These are phyloP conservation scores for Eutrema heterophyllum DNA, from an alignment of 345 rosid genomes.

Conservation along the genomic window DNA sequence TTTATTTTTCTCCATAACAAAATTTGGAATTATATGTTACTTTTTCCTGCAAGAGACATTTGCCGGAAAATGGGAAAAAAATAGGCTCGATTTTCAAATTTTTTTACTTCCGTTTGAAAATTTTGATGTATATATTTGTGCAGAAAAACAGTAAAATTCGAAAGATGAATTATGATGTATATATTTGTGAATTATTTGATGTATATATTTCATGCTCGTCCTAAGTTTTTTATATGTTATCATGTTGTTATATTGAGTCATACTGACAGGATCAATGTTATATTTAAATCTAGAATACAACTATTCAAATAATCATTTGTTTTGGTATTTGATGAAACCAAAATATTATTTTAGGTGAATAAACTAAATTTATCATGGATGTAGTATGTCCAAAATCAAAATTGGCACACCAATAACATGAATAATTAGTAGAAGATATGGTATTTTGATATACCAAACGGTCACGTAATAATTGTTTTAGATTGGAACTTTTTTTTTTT, in stretches of 20 bases:
- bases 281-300: no score
- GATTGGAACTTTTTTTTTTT: background rate
- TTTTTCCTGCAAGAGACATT: background rate
- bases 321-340: slow-evolving; percentile 15
- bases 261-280: background rate
- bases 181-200: no score
- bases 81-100: background rate
- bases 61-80: background rate
- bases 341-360: background rate
- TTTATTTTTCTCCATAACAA: background rate
- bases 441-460: background rate
- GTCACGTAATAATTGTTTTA: background rate
- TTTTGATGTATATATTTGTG: background rate
- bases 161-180: no score
- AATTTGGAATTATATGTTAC: background rate
- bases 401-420: slow-evolving; percentile 3
- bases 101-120: background rate
- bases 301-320: background rate
- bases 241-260: slow-evolving; percentile 6
- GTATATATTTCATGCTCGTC: background rate
- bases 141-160: background rate
- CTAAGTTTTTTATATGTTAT: background rate
- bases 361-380: background rate
- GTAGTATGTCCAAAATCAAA: slow-evolving; percentile 11
- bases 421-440: background rate